Conservation (phyloP, 441 rosid species). For the Arabidopsis hybrid region DNA sequence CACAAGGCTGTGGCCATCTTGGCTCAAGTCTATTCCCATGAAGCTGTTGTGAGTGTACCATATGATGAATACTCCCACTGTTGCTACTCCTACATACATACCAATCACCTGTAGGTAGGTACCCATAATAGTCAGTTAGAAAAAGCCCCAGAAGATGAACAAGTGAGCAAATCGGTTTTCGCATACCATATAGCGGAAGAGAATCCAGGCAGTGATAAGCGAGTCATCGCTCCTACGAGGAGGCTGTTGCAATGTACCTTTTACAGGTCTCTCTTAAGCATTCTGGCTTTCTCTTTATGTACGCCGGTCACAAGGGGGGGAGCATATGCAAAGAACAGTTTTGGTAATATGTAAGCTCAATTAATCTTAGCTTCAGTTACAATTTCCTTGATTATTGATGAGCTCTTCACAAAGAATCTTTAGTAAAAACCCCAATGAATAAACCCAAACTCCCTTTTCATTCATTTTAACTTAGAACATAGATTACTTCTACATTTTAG, state of each 20-base stretch:
- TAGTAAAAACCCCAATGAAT: conserved; percentile 4
- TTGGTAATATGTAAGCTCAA: conserved; percentile 78
- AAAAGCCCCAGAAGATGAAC: conserved; percentile 1
- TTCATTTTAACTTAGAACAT: conserved; percentile 11
- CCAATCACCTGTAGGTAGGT: conserved; percentile 75
- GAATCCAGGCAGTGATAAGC: conserved; percentile 83
- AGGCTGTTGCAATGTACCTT: conserved; percentile 47
- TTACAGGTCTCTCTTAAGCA: conserved; percentile 92
- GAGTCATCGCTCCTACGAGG: conserved; percentile 92
- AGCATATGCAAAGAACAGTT: conserved; percentile 99
- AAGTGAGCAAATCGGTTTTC: not conserved
- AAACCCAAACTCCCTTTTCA: conserved; percentile 12
- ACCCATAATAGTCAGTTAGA: not conserved
- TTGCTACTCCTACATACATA: conserved; percentile 83
- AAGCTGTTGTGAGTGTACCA: conserved; percentile 84
- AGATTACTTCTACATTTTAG: conserved; percentile 2
- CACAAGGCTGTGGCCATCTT: conserved; percentile 86
- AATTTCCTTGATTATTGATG: conserved; percentile 13
- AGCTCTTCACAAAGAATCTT: conserved; percentile 8
- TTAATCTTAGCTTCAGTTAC: conserved; percentile 13
- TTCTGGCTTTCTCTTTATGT: conserved; percentile 98
- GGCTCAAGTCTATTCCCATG: conserved; percentile 80
- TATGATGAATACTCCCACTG: conserved; percentile 90
- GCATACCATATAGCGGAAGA: conserved; percentile 90
- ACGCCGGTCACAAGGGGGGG: conserved; percentile 90